These are phyloP conservation scores for Phylloporus scabripes DNA, from an alignment of 768 basidiomycete genomes.

Conservation along the genomic window DNA sequence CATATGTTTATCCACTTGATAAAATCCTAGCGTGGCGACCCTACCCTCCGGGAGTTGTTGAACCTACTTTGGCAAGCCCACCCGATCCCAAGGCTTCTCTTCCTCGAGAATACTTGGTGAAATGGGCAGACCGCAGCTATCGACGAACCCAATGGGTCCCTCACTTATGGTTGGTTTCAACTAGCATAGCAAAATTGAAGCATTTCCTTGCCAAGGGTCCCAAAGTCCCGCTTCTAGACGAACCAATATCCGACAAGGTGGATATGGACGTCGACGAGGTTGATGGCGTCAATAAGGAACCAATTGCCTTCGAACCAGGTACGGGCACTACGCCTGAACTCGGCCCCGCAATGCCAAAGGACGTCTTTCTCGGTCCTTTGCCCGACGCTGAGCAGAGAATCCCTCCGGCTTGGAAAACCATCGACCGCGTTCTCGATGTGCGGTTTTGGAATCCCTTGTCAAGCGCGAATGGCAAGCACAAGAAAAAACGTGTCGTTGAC, in stretches of 20 bases:
- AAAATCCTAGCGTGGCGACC: slow-evolving; percentile 92
- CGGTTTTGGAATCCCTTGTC: slow-evolving; percentile 50
- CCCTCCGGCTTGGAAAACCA: slow-evolving; percentile 76
- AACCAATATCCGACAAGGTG: slow-evolving; percentile 31
- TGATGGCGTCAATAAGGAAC: slow-evolving; percentile 18
- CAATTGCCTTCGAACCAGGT: slow-evolving; percentile 38
- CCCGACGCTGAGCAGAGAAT: slow-evolving; percentile 71
- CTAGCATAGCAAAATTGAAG: slow-evolving; percentile 60
- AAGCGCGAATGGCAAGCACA: slow-evolving; percentile 8
- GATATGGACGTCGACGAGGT: slow-evolving; percentile 26
- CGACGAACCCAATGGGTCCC: slow-evolving; percentile 83
- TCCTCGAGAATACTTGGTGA: slow-evolving; percentile 91
- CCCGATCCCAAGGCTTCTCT: slow-evolving; percentile 54
- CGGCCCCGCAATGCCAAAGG: slow-evolving; percentile 22
- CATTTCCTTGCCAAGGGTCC: slow-evolving; percentile 70
- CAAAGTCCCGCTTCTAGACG: slow-evolving; percentile 58
- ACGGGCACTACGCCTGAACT: slow-evolving; percentile 34
- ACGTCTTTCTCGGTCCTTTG: slow-evolving; percentile 35
- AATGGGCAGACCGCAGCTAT: slow-evolving; percentile 80
- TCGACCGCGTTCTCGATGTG: slow-evolving; percentile 89
- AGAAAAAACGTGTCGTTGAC: slow-evolving; percentile 17
- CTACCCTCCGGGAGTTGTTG: slow-evolving; percentile 59
- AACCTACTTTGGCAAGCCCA: slow-evolving; percentile 40
- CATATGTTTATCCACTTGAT: slow-evolving; percentile 65
- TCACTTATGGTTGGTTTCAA: slow-evolving; percentile 82